phyloP scores from a whole-genome alignment of 106 monocot genomes.

The Platanthera zijinensis region DNA sequence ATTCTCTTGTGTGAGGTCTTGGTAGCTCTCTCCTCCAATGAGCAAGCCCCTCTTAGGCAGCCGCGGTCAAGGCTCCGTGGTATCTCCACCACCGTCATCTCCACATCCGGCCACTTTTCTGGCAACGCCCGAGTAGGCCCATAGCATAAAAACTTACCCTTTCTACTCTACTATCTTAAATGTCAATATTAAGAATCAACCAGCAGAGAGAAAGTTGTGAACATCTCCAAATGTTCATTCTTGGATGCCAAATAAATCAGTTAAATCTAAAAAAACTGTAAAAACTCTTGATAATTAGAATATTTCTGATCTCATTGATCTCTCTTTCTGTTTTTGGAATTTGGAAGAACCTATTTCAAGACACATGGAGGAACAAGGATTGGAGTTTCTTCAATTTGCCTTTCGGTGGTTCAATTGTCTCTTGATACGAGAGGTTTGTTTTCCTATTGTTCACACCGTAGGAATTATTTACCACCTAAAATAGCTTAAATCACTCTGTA shows the following conservation, averaged over 20 bases:
- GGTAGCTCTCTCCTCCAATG: too few species aligned
- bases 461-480: not conserved
- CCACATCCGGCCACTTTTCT: not conserved
- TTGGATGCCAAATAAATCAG: not conserved
- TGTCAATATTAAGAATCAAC: not conserved
- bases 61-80: too few species aligned
- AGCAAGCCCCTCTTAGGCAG: too few species aligned
- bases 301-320: slow-evolving; percentile 2
- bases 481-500: slow-evolving; percentile 2
- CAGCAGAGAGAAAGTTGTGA: not conserved
- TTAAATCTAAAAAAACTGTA: not conserved
- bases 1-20: too few species aligned
- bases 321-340: slow-evolving; percentile 6
- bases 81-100: not conserved
- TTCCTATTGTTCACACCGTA: slow-evolving; percentile 2
- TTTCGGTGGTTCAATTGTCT: slow-evolving; percentile 99
- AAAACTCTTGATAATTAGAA: not conserved
- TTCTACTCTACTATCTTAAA: not conserved
- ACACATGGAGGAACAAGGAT: slow-evolving; percentile 93
- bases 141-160: not conserved
- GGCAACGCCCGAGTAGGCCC: too few species aligned
- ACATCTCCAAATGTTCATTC: not conserved
- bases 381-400: slow-evolving; percentile 98
- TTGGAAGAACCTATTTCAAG: slow-evolving; percentile 79
- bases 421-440: slow-evolving; percentile 84